Percentiles rank a stretch among this genome's conserved stretches.
Evolutionary conservation across 805 yeast species (phyloP).

Genomic region (Peterozyma toletana): DNA sequence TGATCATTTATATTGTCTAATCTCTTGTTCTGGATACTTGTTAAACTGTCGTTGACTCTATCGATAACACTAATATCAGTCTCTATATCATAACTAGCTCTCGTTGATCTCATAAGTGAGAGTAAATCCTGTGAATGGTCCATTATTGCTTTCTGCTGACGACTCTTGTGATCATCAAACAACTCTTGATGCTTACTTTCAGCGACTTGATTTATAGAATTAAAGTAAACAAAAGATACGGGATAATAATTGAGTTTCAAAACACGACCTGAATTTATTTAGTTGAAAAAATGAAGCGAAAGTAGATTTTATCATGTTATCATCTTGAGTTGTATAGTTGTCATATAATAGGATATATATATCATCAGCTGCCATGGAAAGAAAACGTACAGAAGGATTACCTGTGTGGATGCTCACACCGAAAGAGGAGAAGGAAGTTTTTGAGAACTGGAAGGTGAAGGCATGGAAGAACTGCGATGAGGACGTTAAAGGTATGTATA

Average conservation of each 20-base stretch:
- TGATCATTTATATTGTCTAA: constrained; percentile 16
- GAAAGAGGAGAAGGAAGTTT: constrained; percentile 65
- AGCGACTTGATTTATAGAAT: too few relatives aligned
- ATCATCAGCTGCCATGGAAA: constrained; percentile 12
- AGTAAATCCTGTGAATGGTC: not conserved
- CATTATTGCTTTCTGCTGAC: too few relatives aligned
- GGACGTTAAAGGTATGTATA: constrained; percentile 46
- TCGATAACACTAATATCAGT: constrained; percentile 41
- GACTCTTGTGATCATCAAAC: too few relatives aligned
- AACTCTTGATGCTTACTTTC: too few relatives aligned
- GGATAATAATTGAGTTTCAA: too few relatives aligned
- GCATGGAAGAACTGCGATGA: constrained; percentile 65
- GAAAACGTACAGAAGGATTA: constrained; percentile 27
- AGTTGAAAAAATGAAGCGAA: too few relatives aligned
- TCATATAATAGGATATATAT: too few relatives aligned
- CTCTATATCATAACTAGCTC: constrained; percentile 43
- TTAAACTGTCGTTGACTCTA: constrained; percentile 31
- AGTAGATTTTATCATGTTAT: too few relatives aligned
- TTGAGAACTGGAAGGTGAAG: constrained; percentile 60
- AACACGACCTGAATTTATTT: too few relatives aligned
- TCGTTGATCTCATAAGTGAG: constrained; percentile 29
- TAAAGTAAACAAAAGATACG: too few relatives aligned
- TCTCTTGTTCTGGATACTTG: constrained; percentile 22
- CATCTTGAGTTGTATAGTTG: too few relatives aligned
- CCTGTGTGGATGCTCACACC: constrained; percentile 78